Conservation (phyloP, 2,329 filamentous ascomycete species). For the Paecilomyces fulvus region DNA sequence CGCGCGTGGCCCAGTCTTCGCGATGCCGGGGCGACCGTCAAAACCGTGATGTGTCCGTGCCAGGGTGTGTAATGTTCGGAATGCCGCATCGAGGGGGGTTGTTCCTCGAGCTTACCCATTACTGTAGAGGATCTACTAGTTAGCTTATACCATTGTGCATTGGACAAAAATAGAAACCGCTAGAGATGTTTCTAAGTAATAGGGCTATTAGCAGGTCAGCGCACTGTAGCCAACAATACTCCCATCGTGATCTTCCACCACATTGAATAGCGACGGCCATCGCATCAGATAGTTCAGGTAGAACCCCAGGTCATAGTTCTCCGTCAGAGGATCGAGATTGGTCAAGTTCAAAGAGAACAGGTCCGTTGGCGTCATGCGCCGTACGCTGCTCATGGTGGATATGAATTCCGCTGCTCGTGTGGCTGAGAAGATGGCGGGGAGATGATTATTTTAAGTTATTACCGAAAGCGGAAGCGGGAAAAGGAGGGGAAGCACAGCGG, state of each 20-base stretch:
- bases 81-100: conserved; percentile 62
- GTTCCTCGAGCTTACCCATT: conserved; percentile 93
- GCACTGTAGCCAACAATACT: conserved; percentile 90
- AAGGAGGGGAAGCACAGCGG: not conserved
- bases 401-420: conserved; percentile 9
- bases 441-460: not conserved
- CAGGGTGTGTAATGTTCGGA: conserved; percentile 95
- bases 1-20: conserved; percentile 81
- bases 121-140: conserved; percentile 46
- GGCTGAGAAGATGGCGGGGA: conserved; percentile 5
- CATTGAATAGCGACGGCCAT: conserved; percentile 92
- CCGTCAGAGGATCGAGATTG: conserved; percentile 93
- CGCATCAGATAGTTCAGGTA: conserved; percentile 93
- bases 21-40: conserved; percentile 82
- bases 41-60: conserved; percentile 95
- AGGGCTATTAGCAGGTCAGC: conserved; percentile 20
- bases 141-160: not conserved
- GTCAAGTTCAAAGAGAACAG: conserved; percentile 85
- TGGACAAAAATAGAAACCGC: not conserved
- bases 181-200: not conserved
- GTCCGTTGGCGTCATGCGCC: conserved; percentile 75
- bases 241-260: conserved; percentile 77
- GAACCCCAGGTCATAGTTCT: conserved; percentile 92
- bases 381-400: conserved; percentile 68
- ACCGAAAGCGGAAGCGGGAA: not conserved